These are phyloP conservation scores for Fonsecaea pedrosoi DNA, from an alignment of 2,329 filamentous ascomycete genomes.

Conservation along the genomic window DNA sequence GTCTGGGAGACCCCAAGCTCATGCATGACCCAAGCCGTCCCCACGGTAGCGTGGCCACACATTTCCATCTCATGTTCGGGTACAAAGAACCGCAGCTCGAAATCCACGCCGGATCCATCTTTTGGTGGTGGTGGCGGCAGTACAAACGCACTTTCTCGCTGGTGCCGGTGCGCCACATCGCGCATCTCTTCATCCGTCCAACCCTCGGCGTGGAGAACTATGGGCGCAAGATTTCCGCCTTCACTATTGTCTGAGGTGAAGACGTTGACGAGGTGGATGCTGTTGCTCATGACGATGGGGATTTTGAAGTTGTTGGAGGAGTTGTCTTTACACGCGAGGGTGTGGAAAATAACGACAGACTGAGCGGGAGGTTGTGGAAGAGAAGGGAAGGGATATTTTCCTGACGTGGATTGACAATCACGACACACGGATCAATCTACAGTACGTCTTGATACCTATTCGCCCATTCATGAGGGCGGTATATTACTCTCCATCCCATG, in stretches of 20 bases:
- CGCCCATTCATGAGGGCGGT: too few relatives aligned
- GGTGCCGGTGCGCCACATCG: background rate
- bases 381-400: too few relatives aligned
- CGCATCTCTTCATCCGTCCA: constrained; percentile 14
- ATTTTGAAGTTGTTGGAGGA: too few relatives aligned
- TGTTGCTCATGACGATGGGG: too few relatives aligned
- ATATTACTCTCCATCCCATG: too few relatives aligned
- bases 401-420: too few relatives aligned
- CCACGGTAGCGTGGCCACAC: constrained; percentile 20
- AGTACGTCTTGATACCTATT: too few relatives aligned
- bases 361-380: too few relatives aligned
- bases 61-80: constrained; percentile 22
- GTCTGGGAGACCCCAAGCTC: background rate
- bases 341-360: too few relatives aligned
- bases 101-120: constrained; percentile 9
- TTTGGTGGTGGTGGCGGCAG: background rate
- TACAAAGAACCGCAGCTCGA: constrained; percentile 14
- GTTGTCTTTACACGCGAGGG: too few relatives aligned
- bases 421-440: too few relatives aligned
- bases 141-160: constrained; percentile 14
- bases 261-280: constrained; percentile 36
- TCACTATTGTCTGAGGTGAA: constrained; percentile 6
- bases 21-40: constrained; percentile 20
- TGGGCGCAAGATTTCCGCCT: constrained; percentile 15
- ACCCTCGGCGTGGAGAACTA: constrained; percentile 11